Base-by-base conservation (phyloP, 2,329 filamentous ascomycete species). In the Nigrospora oryzae region DNA sequence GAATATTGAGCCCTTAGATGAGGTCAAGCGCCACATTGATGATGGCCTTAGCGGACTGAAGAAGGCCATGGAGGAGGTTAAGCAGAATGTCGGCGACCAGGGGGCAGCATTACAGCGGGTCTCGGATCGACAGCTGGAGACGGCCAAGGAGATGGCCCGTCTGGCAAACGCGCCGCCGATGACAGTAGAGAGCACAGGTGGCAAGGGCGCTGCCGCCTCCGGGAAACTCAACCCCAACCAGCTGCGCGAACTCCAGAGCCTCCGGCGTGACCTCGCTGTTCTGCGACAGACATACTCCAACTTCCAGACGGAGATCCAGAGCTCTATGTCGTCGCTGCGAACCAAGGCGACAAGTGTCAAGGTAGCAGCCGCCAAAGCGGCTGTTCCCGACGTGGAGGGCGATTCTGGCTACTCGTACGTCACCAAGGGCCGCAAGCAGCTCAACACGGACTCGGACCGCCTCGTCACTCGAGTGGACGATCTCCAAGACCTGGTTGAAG, bases 21-120 rank as follows among this genome's bases (percentile, higher is more conserved):
- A 98, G 64, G 90, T 98, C 34, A 97, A 97, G 67, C 83, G 83
- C 40, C 93, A 97, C 59, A 89, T 98, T 52, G 93, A 98, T 51
- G 91, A 98, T 52, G 89, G 90, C 36, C 74, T 98, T 42, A 83
- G 84, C 11, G 81, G 84, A 7, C 71, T 98, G 41, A 87, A 84
- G 52, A 79, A 81, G 46, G 77, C 95, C 30, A 82, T 98, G n/a
- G 86, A 94, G 55, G 83, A 87, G 46, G 81, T 98, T 47, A 88
- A 86, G 63, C 84, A 86, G 43, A 84, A 86, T 37, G 75, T 98
- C 11, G 84, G 89, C 46, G 86, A 89, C 38, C 93, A 97, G 58
- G 81, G 87, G 40, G 77, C 79, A 3, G 82, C 88, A 7, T 79
- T 98, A 43, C 86, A 94, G 59, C 77, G 84, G 42, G 89, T 98